Base-by-base conservation (phyloP, 306 rosid species). In the Amphicarpaea edgeworthii region DNA sequence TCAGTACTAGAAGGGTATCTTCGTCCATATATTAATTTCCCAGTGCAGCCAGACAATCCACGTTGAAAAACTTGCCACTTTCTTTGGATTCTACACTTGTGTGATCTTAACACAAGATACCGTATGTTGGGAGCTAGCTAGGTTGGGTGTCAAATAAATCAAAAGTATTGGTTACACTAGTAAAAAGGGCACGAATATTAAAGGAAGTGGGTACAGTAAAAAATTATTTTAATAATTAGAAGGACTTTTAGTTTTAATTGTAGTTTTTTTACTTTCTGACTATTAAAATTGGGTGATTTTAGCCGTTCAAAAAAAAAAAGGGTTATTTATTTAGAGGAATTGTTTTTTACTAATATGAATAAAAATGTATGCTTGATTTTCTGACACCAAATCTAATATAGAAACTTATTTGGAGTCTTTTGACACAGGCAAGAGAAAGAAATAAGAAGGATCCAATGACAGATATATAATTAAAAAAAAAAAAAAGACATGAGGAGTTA, bases 41-140 rank as follows among this genome's bases (percentile, higher is more conserved):
- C 4, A 30, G 7, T 57, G 42, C 42, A 70, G 70, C 40, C 78
- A 76, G 59, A 76, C 78, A 69, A 76, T 51, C 34, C 63, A 81
- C 78, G 51, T 51, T 51, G 81, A 69, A 75, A 76, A 62, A 8
- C 50, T 6, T 46, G 7, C 68, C 17, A 28, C 32, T 3, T 42
- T 61, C 68, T 51, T 81, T 75, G 85, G 81, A 76, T 81, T 81
- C 85, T 54, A 61, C 23, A 41, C 19, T 54, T 66, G 43, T 34
- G 63, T 45, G 20, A 8, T 46, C 64, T 34, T 15, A 32, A n/a
- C n/a, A n/a, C n/a, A n/a, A 46, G 20, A 19, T 23, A 21, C 47
- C 47, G 34, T 30, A 30, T 72, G 21, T 57, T 55, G 76, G 58
- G 12, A 74, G 61, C 45, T 37, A 73, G 42, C 8, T 20, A 34